These are phyloP conservation scores for Melaleuca alternifolia DNA, from an alignment of 345 rosid species.

Conservation along the genomic window DNA sequence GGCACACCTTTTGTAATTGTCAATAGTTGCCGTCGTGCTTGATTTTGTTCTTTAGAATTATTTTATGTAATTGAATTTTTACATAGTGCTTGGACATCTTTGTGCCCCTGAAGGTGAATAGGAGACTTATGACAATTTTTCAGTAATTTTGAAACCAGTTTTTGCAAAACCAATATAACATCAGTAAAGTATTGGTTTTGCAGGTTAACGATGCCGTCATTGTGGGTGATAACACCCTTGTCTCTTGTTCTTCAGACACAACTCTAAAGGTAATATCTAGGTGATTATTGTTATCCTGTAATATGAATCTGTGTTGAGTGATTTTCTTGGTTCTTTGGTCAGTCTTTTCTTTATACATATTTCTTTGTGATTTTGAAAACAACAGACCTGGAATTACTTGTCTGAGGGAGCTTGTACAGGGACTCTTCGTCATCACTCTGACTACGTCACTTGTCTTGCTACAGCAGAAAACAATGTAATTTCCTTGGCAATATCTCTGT, in stretches of 20 bases:
- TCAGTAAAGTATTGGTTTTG: constrained; percentile 4
- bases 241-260: constrained; percentile 94
- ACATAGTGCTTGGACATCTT: neutral
- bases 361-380: constrained; percentile 1
- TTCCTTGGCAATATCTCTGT: constrained; percentile 15
- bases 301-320: neutral
- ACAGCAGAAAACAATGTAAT: constrained; percentile 88
- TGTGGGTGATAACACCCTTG: constrained; percentile 71
- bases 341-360: neutral
- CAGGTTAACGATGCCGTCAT: constrained; percentile 91
- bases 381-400: constrained; percentile 79
- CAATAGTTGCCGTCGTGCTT: neutral
- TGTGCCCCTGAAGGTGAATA: neutral
- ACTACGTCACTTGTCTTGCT: constrained; percentile 93
- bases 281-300: neutral
- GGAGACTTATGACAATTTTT: neutral
- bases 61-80: neutral
- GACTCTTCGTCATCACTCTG: constrained; percentile 93
- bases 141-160: neutral
- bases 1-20: neutral
- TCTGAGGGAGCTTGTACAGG: constrained; percentile 79
- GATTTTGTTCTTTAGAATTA: neutral
- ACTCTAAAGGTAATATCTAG: constrained; percentile 70
- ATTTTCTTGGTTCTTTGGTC: constrained; percentile 1
- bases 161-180: neutral